Evolutionary conservation across 140 eudicot genomes (phyloP).

Genomic region (Flaveria floridana): DNA sequence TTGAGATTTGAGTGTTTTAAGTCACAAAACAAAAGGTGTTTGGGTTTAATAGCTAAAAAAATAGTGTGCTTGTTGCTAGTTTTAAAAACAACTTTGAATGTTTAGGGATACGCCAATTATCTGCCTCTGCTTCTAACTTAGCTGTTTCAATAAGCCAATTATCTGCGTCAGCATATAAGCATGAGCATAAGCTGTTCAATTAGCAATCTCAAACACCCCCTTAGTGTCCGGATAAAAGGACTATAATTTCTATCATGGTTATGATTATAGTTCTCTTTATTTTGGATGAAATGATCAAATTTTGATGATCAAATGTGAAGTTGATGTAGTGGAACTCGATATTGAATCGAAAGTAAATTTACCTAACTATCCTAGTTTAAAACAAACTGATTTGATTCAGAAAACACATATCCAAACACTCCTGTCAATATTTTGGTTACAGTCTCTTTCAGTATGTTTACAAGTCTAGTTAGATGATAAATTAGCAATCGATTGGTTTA

Average conservation of each 20-base stretch:
- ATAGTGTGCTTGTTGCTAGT: background rate
- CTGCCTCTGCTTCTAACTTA: no score
- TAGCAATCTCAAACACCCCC: background rate
- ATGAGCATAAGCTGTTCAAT: background rate
- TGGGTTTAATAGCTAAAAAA: background rate
- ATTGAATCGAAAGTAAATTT: background rate
- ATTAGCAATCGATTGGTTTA: constrained; percentile 1
- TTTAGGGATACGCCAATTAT: background rate
- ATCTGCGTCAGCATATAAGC: background rate
- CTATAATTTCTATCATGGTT: background rate
- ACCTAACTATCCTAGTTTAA: background rate
- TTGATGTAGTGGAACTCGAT: background rate
- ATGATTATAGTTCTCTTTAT: background rate
- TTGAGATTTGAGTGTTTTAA: constrained; percentile 4
- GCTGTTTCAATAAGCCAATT: background rate
- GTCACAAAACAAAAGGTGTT: background rate
- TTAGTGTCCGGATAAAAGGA: background rate
- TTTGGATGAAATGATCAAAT: background rate
- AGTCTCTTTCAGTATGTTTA: background rate
- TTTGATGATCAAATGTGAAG: background rate
- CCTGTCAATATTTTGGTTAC: constrained; percentile 1
- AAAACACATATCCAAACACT: background rate
- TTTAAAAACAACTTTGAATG: background rate
- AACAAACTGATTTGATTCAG: background rate
- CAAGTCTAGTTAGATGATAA: constrained; percentile 7